Evolutionary conservation across 2,329 filamentous ascomycete species (phyloP), one percentile per base, ranked within the genome.

Genomic region (Monilinia fructicola): DNA sequence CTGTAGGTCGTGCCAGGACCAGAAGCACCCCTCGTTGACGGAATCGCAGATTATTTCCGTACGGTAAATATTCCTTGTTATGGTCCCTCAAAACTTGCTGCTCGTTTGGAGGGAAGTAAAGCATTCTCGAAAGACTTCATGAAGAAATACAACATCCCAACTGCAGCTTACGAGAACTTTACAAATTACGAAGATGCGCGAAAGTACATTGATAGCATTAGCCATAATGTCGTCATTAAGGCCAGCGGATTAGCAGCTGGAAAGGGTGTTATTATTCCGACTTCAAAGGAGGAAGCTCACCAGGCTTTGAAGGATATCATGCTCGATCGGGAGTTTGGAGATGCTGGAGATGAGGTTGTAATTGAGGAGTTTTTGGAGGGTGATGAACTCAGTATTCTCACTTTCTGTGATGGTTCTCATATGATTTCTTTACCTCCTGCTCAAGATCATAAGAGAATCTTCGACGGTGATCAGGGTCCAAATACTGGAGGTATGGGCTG

Each of bases 401-500:
- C 90, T 42, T 97, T 99, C 80, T 92, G 89, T 75, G 95, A 99
- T 76, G 95, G 95, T 62, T 90, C 90, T 76, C 90, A 89, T 1
- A 90, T 96, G 76, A 85, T 87, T 75, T 92, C 90, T 11, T 83
- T 98, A 12, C 94, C 94, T 6, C 90, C 95, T 0, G 94, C 94
- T 1, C 95, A 99, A 78, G 95, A 98, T 78, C 95, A 99, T 82
- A 98, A 99, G 84, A 87, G 93, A 69, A 93, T 96, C 71, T 91
- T 90, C 64, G 95, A 99, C 74, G 92, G 91, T 65, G 94, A 98
- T 76, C 84, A 86, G 60, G 95, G 95, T 1, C 91, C 93, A 48
- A 98, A 98, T 80, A 98, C 95, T 2, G 95, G 94, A 68, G 95
- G 95, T 52, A 98, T 98, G 95, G 95, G 95, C 62, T 97, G 93